These are phyloP conservation scores for Immersiella caudata DNA, from an alignment of 495 filamentous ascomycete species.

Conservation along the genomic window DNA sequence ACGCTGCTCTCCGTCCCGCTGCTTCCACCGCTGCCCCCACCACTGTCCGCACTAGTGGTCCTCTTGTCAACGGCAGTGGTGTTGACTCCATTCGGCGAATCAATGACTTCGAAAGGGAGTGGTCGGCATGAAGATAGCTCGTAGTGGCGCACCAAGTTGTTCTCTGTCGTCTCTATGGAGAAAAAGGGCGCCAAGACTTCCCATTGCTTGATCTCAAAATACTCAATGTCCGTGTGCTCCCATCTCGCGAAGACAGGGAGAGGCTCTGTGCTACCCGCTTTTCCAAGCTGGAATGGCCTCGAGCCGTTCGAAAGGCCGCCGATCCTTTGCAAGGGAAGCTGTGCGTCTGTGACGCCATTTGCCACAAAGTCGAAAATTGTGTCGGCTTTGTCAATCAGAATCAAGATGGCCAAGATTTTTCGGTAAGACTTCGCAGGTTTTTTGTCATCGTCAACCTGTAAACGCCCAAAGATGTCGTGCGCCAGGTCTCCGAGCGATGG, in stretches of 20 bases:
- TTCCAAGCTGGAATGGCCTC: neutral
- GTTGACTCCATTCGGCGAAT: no score
- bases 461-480: neutral
- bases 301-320: no score
- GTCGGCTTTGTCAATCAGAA: slow-evolving; percentile 8
- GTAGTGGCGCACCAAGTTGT: slow-evolving; percentile 1
- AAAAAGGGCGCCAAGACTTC: slow-evolving; percentile 1
- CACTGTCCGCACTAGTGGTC: no score
- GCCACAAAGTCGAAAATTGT: neutral
- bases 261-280: neutral
- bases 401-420: slow-evolving; percentile 8
- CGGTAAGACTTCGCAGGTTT: neutral
- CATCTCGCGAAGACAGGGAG: neutral
- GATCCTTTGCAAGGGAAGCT: slow-evolving; percentile 3
- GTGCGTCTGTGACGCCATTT: neutral
- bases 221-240: slow-evolving; percentile 1
- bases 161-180: neutral
- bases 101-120: slow-evolving; percentile 5
- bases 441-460: neutral
- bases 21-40: neutral
- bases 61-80: no score
- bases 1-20: neutral
- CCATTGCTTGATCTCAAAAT: neutral
- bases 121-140: neutral
- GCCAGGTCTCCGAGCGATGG: neutral